A percentile compares a stretch with the other conserved stretches of the same genome.
These are phyloP conservation scores for Fusarium sp. DNA, from an alignment of 2,329 filamentous ascomycete genomes.

Conservation along the genomic window DNA sequence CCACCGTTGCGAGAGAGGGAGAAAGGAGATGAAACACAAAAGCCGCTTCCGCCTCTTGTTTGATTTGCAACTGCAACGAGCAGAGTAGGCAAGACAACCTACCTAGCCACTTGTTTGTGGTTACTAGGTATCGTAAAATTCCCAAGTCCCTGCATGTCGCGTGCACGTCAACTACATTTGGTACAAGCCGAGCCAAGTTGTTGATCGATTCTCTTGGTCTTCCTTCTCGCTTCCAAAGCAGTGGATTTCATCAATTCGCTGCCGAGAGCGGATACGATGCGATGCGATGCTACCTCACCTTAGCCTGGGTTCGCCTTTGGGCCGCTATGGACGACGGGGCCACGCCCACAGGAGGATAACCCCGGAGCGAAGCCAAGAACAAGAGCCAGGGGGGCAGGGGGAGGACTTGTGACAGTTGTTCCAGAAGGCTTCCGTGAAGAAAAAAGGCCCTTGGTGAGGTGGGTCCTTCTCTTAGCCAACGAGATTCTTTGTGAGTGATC, in stretches of 20 bases:
- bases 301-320: slow-evolving; percentile 27
- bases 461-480: slow-evolving; percentile 19
- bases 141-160: slow-evolving; percentile 23
- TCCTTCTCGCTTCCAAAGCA: slow-evolving; percentile 33
- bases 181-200: neutral
- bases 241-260: slow-evolving; percentile 29
- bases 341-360: slow-evolving; percentile 30
- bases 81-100: slow-evolving; percentile 10
- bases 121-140: slow-evolving; percentile 7
- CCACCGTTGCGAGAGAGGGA: slow-evolving; percentile 6
- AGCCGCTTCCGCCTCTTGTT: neutral
- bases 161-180: slow-evolving; percentile 1
- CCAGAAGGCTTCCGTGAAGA: slow-evolving; percentile 43
- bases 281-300: slow-evolving; percentile 13
- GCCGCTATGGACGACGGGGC: slow-evolving; percentile 14
- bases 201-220: slow-evolving; percentile 1
- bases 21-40: slow-evolving; percentile 11
- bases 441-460: slow-evolving; percentile 13
- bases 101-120: neutral
- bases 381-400: neutral
- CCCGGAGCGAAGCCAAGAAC: slow-evolving; percentile 22
- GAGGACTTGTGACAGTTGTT: slow-evolving; percentile 39
- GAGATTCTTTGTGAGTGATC: slow-evolving; percentile 14
- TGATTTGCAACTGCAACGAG: slow-evolving; percentile 1
- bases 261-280: slow-evolving; percentile 36